phyloP scores from a whole-genome alignment of 2,329 filamentous ascomycete species.

The Botrytis squamosa region DNA sequence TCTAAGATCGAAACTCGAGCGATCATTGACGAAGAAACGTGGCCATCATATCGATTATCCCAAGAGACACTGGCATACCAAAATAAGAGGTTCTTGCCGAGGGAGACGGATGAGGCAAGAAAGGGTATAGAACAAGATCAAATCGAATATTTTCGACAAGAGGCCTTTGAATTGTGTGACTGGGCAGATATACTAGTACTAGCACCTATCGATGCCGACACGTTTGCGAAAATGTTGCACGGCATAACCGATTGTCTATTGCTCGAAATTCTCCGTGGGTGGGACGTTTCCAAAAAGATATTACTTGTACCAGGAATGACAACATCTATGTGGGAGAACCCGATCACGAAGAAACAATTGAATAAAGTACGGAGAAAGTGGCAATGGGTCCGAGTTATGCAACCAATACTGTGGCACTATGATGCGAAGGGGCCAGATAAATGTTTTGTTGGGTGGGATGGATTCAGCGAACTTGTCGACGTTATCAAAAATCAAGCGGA shows the following conservation, averaged over 20 bases:
- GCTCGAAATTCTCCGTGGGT: slow-evolving; percentile 77
- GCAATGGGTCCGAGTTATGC: slow-evolving; percentile 81
- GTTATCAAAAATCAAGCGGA: slow-evolving; percentile 77
- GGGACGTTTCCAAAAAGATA: slow-evolving; percentile 84
- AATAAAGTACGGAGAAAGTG: slow-evolving; percentile 80
- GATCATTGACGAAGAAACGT: slow-evolving; percentile 63
- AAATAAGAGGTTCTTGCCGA: slow-evolving; percentile 48
- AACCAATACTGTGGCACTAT: slow-evolving; percentile 81
- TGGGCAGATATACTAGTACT: slow-evolving; percentile 89
- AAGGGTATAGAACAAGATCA: slow-evolving; percentile 35
- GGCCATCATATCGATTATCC: slow-evolving; percentile 50
- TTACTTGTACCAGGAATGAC: slow-evolving; percentile 88
- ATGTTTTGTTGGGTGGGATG: slow-evolving; percentile 59
- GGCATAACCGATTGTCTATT: slow-evolving; percentile 80
- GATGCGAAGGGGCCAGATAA: slow-evolving; percentile 54
- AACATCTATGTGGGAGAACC: slow-evolving; percentile 83
- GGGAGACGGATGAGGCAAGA: slow-evolving; percentile 30
- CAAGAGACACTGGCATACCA: slow-evolving; percentile 62
- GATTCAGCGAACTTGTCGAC: slow-evolving; percentile 68
- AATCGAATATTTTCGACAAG: slow-evolving; percentile 52
- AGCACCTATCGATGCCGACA: slow-evolving; percentile 80
- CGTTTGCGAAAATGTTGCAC: slow-evolving; percentile 81
- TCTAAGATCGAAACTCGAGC: slow-evolving; percentile 59
- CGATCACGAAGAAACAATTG: slow-evolving; percentile 83
- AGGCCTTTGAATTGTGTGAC: slow-evolving; percentile 67